Base-by-base conservation (phyloP, 2,329 filamentous ascomycete genomes). In the Clarireedia hainanense region DNA sequence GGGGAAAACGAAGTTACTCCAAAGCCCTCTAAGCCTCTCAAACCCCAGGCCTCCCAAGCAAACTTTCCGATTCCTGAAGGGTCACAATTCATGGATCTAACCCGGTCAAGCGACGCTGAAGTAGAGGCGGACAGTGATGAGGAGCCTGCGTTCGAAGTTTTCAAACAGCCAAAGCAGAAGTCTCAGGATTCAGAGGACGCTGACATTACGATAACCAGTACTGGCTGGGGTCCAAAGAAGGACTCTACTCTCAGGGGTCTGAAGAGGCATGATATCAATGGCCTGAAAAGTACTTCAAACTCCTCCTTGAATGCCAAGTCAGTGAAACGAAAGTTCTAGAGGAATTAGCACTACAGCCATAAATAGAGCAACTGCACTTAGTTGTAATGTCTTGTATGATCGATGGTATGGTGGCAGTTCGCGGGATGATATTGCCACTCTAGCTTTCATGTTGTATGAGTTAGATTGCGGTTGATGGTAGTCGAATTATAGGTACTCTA, bases 71-170 rank as follows among this genome's bases (percentile, higher is more conserved):
- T n/a, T 14, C 58, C 27, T 54, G 71, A 30, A 2, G 71, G 71
- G 5, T 69, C 69, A 0, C 72, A 74, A 48, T 64, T 75, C 4
- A 50, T 55, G 52, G 70, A 73, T 50, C 60, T 75, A 23, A 65
- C 64, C 1, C n/a, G 61, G 17, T 63, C 60, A 6, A 66, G 62
- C 27, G 63, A 66, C 54, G 26, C 47, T 23, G 64, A 66, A 7
- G 46, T 52, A 4, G 63, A 57, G 26, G 5, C 26, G 5, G 45
- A 50, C 14, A 52, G 37, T 12, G n/a, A 39, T 23, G 46, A 34
- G 23, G 17, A 48, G 26, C 36, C 30, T 9, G 17, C 24, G 12
- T 52, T 27, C 5, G 37, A 24, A 55, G 5, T 20, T 52, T 57
- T 17, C 47, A 34, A 17, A 54, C 9, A 15, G 53, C 57, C 20